phyloP scores from a whole-genome alignment of 495 filamentous ascomycete genomes.

The Chlorociboria aeruginascens region DNA sequence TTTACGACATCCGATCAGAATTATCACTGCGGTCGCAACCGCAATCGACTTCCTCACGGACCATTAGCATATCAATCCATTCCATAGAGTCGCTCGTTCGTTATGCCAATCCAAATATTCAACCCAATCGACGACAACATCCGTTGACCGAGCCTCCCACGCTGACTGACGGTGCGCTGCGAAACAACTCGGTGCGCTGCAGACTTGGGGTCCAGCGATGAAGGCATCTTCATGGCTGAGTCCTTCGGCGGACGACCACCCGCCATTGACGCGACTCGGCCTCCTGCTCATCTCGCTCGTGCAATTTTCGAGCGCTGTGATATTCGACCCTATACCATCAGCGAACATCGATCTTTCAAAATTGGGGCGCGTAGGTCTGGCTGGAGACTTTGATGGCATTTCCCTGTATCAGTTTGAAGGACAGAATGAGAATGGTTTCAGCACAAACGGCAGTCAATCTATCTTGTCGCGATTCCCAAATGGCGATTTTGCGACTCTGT shows the following conservation, averaged over 20 bases:
- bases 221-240: constrained; percentile 17
- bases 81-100: constrained; percentile 11
- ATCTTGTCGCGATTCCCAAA: constrained; percentile 78
- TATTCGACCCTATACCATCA: constrained; percentile 56
- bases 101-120: background rate
- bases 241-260: constrained; percentile 4
- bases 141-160: background rate
- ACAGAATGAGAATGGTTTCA: constrained; percentile 57
- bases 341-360: constrained; percentile 72
- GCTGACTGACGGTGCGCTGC: background rate
- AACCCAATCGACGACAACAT: constrained; percentile 5
- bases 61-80: constrained; percentile 1
- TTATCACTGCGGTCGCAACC: no score
- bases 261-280: constrained; percentile 4
- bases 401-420: constrained; percentile 78
- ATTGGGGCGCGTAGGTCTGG: constrained; percentile 75
- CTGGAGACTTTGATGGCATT: constrained; percentile 82
- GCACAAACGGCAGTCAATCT: constrained; percentile 65
- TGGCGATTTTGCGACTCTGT: constrained; percentile 64
- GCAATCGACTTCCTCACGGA: background rate
- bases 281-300: constrained; percentile 14
- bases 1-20: no score
- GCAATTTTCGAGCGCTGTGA: constrained; percentile 45
- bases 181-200: background rate
- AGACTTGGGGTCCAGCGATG: constrained; percentile 15